Conservation (phyloP, 2,329 filamentous ascomycete genomes). For the Fusarium verticillioides region DNA sequence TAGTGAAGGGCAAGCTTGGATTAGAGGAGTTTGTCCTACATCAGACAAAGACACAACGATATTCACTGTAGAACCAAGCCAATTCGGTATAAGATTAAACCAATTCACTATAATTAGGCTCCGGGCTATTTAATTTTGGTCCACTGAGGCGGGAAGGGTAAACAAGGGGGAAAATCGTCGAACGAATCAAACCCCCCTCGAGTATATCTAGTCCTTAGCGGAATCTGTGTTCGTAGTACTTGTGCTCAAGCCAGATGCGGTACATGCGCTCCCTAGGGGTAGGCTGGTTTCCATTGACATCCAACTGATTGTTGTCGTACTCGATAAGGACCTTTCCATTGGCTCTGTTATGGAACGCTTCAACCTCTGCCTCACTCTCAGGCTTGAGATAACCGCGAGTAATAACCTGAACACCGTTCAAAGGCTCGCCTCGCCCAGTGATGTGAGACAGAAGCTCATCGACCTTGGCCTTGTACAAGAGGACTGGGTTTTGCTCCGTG, state of each 20-base stretch:
- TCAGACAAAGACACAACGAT: too few relatives aligned
- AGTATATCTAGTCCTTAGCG: background rate
- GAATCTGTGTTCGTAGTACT: background rate
- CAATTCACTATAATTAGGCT: too few relatives aligned
- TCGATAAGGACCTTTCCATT: background rate
- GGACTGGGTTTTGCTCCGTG: background rate
- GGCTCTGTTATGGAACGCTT: background rate
- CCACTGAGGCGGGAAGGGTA: background rate
- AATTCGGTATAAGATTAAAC: rapidly evolving
- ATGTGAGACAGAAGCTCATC: background rate
- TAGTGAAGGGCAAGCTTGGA: too few relatives aligned
- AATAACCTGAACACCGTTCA: background rate
- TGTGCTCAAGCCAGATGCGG: background rate
- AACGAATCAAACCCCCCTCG: background rate
- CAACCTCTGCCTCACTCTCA: background rate
- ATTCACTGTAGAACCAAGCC: background rate
- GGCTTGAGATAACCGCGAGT: background rate
- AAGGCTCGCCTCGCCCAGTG: background rate
- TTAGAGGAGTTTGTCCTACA: too few relatives aligned
- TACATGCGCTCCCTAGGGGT: background rate
- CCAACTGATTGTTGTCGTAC: background rate
- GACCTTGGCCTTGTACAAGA: background rate
- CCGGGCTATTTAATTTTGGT: too few relatives aligned
- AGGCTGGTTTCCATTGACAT: background rate
- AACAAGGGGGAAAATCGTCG: background rate